phyloP scores from a whole-genome alignment of 2,329 filamentous ascomycete genomes.

The Colletotrichum ledebouriae region DNA sequence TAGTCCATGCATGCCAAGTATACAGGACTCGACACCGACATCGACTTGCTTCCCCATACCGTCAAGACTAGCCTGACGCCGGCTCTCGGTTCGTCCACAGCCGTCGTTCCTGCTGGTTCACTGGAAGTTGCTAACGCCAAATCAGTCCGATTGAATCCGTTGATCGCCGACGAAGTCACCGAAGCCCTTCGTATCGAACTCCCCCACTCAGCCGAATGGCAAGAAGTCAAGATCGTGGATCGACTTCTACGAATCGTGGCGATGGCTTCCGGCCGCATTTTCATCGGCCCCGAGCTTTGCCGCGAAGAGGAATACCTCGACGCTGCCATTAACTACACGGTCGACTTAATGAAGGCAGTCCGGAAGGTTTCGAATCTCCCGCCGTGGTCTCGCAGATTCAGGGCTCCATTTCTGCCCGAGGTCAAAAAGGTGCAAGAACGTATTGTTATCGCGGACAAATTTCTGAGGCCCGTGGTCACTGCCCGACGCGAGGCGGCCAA shows the following conservation, averaged over 20 bases:
- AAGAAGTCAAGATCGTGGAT: conserved; percentile 54
- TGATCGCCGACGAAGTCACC: conserved; percentile 55
- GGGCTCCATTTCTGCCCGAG: conserved; percentile 50
- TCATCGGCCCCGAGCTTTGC: conserved; percentile 62
- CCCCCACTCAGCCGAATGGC: conserved; percentile 56
- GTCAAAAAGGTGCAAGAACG: conserved; percentile 52
- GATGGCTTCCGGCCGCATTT: conserved; percentile 61
- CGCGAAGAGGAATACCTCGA: conserved; percentile 60
- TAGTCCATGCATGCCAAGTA: conserved; percentile 52
- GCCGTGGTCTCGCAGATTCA: conserved; percentile 52
- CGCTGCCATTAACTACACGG: conserved; percentile 62
- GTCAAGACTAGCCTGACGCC: conserved; percentile 53
- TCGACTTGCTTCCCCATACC: conserved; percentile 45
- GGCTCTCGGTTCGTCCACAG: conserved; percentile 46
- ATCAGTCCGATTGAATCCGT: conserved; percentile 52
- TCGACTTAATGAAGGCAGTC: conserved; percentile 56
- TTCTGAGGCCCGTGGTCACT: conserved; percentile 54
- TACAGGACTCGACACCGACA: conserved; percentile 48
- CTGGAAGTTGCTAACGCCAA: neutral
- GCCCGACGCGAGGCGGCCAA: conserved; percentile 45
- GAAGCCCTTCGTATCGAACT: conserved; percentile 52
- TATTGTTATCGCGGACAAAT: conserved; percentile 49
- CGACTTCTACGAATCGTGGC: conserved; percentile 61
- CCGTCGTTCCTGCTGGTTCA: neutral
- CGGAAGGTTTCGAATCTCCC: conserved; percentile 44